Percentiles rank a stretch among this genome's conserved stretches.
Evolutionary conservation across 345 rosid genomes (phyloP).

Genomic region (Euphorbia pulcherrima): DNA sequence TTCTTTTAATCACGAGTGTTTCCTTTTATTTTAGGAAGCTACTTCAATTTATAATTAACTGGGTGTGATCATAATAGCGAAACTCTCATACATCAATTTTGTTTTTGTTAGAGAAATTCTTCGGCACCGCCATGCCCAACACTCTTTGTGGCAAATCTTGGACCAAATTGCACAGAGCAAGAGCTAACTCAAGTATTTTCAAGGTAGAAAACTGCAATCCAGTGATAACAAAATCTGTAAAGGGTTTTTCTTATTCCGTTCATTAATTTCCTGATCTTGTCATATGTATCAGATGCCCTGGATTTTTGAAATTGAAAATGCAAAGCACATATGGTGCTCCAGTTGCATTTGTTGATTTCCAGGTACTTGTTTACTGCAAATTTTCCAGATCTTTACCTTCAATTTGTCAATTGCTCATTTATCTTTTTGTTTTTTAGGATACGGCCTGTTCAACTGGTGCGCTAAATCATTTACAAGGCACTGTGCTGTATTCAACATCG

Average conservation of each 20-base stretch:
- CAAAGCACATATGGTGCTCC: constrained; percentile 75
- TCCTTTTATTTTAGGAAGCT: background rate
- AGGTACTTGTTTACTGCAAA: constrained; percentile 35
- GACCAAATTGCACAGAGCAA: constrained; percentile 73
- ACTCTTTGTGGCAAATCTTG: constrained; percentile 77
- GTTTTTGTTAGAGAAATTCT: constrained; percentile 40
- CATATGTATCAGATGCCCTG: constrained; percentile 47
- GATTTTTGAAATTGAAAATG: constrained; percentile 79
- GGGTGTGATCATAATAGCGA: constrained; percentile 1
- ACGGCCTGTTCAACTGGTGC: constrained; percentile 69
- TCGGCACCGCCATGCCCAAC: constrained; percentile 82
- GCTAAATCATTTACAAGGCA: constrained; percentile 65
- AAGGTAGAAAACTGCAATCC: constrained; percentile 37
- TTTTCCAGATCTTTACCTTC: background rate
- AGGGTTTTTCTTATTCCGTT: constrained; percentile 1
- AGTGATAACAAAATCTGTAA: constrained; percentile 9
- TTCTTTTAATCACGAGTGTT: background rate
- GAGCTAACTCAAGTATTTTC: constrained; percentile 79
- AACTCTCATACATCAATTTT: constrained; percentile 7
- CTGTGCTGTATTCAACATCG: constrained; percentile 63
- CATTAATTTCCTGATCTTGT: background rate
- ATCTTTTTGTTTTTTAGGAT: constrained; percentile 43
- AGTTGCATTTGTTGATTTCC: constrained; percentile 89
- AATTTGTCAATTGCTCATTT: background rate
- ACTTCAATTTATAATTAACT: background rate